Conservation (phyloP, 2,329 filamentous ascomycete genomes). For the Falciphora oryzae region DNA sequence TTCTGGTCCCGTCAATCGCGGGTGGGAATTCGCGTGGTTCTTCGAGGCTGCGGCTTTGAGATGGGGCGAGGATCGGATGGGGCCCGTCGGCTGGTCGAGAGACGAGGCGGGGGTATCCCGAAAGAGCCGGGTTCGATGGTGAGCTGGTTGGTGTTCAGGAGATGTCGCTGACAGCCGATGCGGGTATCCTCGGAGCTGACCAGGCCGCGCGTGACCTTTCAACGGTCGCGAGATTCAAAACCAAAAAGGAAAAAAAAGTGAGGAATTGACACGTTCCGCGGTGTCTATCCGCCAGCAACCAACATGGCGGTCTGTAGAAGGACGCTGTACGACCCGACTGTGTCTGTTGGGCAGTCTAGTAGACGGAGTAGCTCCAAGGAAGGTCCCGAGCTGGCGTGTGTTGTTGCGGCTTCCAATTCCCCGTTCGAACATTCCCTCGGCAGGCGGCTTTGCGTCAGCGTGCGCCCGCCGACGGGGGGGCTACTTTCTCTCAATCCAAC, state of each 20-base stretch:
- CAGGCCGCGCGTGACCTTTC: not conserved
- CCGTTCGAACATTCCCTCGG: slow-evolving; percentile 14
- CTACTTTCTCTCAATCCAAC: too few species aligned
- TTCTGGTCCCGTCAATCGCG: not conserved
- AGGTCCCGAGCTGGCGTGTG: not conserved
- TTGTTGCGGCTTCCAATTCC: not conserved
- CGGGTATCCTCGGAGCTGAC: not conserved
- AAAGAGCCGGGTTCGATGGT: too few species aligned
- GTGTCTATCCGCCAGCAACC: not conserved
- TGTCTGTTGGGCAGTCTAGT: not conserved
- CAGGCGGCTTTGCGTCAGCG: slow-evolving; percentile 16
- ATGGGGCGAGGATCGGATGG: not conserved
- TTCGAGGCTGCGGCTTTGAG: not conserved
- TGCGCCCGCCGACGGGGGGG: not conserved
- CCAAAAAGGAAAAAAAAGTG: not conserved
- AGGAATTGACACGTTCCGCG: not conserved
- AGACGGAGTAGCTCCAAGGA: not conserved
- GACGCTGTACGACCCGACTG: too few species aligned
- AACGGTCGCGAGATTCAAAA: not conserved
- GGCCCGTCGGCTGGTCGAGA: too few species aligned
- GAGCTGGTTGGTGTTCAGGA: not conserved
- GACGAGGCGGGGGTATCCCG: too few species aligned
- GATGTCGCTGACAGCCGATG: not conserved
- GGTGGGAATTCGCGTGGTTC: not conserved
- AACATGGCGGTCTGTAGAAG: not conserved